phyloP scores from a whole-genome alignment of 83 land plant genomes.

The Larix sibirica region DNA sequence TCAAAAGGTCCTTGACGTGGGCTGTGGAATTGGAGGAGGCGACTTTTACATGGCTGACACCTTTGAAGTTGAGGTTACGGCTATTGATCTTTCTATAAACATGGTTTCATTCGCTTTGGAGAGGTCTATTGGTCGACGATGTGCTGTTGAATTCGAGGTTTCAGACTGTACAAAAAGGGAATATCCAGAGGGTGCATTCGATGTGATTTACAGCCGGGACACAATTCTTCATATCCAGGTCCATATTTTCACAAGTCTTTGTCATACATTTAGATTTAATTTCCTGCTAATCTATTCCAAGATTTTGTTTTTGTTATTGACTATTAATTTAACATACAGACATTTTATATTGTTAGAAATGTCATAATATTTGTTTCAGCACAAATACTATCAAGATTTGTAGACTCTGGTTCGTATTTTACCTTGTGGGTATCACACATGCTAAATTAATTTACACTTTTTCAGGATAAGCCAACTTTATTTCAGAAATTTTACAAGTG shows the following conservation, averaged over 20 bases:
- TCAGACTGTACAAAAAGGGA: constrained; percentile 87
- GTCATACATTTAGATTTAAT: background rate
- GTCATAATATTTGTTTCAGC: background rate
- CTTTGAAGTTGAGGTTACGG: constrained; percentile 85
- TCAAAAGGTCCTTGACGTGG: constrained; percentile 95
- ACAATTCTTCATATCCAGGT: constrained; percentile 99
- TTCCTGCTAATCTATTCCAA: background rate
- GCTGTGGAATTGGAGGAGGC: constrained; percentile 99
- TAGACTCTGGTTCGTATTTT: too few species aligned
- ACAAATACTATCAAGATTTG: background rate
- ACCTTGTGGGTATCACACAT: background rate
- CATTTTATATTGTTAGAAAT: background rate
- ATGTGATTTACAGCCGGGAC: constrained; percentile 98
- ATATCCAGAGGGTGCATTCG: constrained; percentile 77
- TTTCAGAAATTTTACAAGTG: constrained; percentile 79
- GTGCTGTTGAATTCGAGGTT: constrained; percentile 95
- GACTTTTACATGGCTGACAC: constrained; percentile 99
- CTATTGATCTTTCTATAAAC: constrained; percentile 93
- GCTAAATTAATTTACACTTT: constrained; percentile 3
- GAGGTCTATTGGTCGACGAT: constrained; percentile 88
- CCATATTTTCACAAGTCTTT: background rate
- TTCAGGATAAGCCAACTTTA: constrained; percentile 90
- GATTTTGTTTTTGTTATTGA: background rate
- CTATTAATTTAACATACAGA: background rate
- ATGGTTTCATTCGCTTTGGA: constrained; percentile 97